Base-by-base conservation (phyloP, 306 rosid genomes). In the Casuarina glauca region DNA sequence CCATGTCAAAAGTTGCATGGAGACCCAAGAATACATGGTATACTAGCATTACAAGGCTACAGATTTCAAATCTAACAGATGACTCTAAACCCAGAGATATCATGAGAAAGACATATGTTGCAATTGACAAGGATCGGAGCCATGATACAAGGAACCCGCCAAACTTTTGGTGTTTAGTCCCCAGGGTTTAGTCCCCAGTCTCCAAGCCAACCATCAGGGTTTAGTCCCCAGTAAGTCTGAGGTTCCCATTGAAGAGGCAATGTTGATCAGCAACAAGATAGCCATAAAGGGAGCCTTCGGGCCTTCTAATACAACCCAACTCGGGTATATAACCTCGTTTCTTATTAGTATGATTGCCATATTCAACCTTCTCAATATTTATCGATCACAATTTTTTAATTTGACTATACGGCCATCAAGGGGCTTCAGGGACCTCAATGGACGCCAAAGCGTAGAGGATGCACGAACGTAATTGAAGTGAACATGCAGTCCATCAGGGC, bases 61-160 rank as follows among this genome's bases (percentile, higher is more conserved):
- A 93, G 57, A 88, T 75, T 58, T 85, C 97, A 79, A 93, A 93
- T 74, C 96, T 93, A 67, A 76, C 51, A 73, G 90, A 90, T 39
- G 97, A 86, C 12, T 73, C 9, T 20, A 51, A 46, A 19, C 48
- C 82, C 76, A 93, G 64, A 72, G 92, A 89, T 48, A 93, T 96
- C 96, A 90, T 90, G 15, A 93, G 96, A 69, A 93, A 90, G 3
- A 89, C 10, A 82, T 90, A 90, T 10, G 78, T 86, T 8, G 90
- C 97, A 61, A 93, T 89, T 39, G 97, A 93, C 81, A 89, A 64
- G 76, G 92, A 88, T 32, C 96, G 97, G 20, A 93, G 48, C 96
- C 97, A 90, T 32, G 97, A 96, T 8, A 93, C 96, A 69, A 90
- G 96, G 97, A 61, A 93, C 96, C 0, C 91, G 96, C 97, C 96